Percentiles rank a stretch among this genome's conserved stretches.
Conservation (phyloP, 2,329 filamentous ascomycete genomes). For the Diplodia mutila region DNA sequence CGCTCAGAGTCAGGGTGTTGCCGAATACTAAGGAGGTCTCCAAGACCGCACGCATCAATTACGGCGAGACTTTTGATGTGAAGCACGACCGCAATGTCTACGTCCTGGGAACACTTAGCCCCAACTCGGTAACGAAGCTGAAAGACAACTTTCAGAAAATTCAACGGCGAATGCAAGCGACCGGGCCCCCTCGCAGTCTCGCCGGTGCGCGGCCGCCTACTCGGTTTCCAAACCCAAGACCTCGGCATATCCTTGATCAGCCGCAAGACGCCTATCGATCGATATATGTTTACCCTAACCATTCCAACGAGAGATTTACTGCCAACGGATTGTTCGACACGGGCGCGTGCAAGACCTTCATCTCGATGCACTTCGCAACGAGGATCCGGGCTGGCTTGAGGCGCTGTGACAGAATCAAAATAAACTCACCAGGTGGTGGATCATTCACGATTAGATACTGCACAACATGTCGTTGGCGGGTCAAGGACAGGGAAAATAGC, state of each 20-base stretch:
- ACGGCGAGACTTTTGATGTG: background rate
- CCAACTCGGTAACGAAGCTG: no score
- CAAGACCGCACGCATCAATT: background rate
- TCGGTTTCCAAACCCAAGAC: no score
- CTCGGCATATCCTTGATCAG: no score
- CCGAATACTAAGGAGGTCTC: background rate
- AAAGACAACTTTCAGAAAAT: no score
- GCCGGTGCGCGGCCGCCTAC: no score
- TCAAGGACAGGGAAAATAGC: background rate
- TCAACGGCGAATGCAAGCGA: no score
- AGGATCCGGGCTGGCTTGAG: background rate
- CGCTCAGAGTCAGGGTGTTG: background rate
- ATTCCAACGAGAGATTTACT: background rate
- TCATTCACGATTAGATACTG: rapidly evolving
- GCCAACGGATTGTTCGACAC: background rate
- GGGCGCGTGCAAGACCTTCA: background rate
- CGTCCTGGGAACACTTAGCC: background rate
- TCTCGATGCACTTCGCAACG: background rate
- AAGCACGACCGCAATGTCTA: background rate
- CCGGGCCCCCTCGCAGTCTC: no score
- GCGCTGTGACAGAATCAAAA: no score
- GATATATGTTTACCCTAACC: background rate
- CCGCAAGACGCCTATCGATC: background rate
- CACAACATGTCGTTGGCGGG: background rate
- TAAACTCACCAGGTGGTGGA: background rate